Percentiles rank a stretch among this genome's conserved stretches.
phyloP scores from a whole-genome alignment of 345 rosid species.

The Brassica incana region DNA sequence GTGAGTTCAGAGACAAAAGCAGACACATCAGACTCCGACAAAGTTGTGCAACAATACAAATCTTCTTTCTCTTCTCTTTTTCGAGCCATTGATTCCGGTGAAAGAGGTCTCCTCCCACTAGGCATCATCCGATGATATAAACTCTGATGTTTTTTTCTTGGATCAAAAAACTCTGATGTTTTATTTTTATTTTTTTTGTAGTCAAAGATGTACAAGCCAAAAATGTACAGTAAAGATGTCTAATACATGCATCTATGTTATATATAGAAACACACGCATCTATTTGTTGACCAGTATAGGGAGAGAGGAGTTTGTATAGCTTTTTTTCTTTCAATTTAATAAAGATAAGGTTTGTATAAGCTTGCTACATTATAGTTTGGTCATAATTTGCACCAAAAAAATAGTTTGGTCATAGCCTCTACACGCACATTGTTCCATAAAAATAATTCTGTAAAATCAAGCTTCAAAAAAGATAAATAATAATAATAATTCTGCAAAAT shows the following conservation, averaged over 20 bases:
- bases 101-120: slow-evolving; percentile 36
- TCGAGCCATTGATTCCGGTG: slow-evolving; percentile 33
- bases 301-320: background rate
- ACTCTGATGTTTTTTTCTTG: no score
- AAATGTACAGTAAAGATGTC: slow-evolving; percentile 24
- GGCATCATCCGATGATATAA: slow-evolving; percentile 32
- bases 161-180: background rate
- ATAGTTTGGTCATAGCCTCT: background rate
- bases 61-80: slow-evolving; percentile 28
- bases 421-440: background rate
- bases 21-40: slow-evolving; percentile 38
- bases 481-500: no score
- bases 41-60: slow-evolving; percentile 25
- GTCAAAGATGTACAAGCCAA: slow-evolving; percentile 37
- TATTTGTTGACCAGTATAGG: slow-evolving; percentile 31
- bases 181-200: slow-evolving; percentile 6
- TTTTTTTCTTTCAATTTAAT: background rate
- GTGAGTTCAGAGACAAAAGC: slow-evolving; percentile 39
- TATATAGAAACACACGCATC: slow-evolving; percentile 36
- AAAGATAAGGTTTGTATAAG: background rate
- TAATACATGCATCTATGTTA: slow-evolving; percentile 1
- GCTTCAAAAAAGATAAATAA: no score
- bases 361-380: background rate
- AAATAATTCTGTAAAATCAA: background rate
- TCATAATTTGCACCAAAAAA: background rate